phyloP scores from a whole-genome alignment of 768 basidiomycete genomes.

The Neoboletus subvelutipes region DNA sequence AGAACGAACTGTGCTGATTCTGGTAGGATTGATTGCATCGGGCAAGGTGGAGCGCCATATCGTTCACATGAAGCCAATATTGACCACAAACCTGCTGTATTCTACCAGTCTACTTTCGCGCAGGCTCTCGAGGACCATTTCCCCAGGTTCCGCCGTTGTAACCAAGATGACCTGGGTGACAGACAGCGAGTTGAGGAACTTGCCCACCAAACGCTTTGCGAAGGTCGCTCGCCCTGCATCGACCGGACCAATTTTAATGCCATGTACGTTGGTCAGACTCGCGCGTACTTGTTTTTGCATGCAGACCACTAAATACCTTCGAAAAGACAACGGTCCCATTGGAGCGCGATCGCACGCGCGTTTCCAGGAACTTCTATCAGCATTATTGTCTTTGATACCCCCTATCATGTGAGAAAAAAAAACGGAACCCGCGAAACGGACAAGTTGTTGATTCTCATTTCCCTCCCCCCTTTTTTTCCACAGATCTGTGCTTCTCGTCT shows the following conservation, averaged over 20 bases:
- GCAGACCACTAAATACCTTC: slow-evolving; percentile 3
- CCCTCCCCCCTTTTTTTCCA: slow-evolving; percentile 10
- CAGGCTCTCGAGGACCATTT: slow-evolving; percentile 59
- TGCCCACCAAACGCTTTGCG: slow-evolving; percentile 48
- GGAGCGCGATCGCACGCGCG: slow-evolving; percentile 70
- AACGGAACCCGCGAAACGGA: slow-evolving; percentile 3
- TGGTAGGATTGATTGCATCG: slow-evolving; percentile 73
- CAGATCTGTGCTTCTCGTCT: slow-evolving; percentile 66
- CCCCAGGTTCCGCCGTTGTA: slow-evolving; percentile 67
- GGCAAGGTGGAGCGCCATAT: slow-evolving; percentile 53
- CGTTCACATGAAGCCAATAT: not conserved
- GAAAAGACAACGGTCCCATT: slow-evolving; percentile 65
- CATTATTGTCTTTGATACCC: slow-evolving; percentile 77
- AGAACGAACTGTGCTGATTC: slow-evolving; percentile 58
- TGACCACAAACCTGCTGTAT: slow-evolving; percentile 1
- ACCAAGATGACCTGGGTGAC: slow-evolving; percentile 77
- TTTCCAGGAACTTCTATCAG: slow-evolving; percentile 64
- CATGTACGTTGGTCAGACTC: slow-evolving; percentile 42
- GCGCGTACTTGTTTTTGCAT: not conserved
- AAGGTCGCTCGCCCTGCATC: slow-evolving; percentile 73
- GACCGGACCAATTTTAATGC: slow-evolving; percentile 78
- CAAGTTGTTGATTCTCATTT: slow-evolving; percentile 13
- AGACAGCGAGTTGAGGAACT: slow-evolving; percentile 63
- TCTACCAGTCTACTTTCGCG: slow-evolving; percentile 60
- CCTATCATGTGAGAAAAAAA: slow-evolving; percentile 59